Evolutionary conservation across 441 rosid species (phyloP).

Genomic region (Pelargonium cotyledonis): DNA sequence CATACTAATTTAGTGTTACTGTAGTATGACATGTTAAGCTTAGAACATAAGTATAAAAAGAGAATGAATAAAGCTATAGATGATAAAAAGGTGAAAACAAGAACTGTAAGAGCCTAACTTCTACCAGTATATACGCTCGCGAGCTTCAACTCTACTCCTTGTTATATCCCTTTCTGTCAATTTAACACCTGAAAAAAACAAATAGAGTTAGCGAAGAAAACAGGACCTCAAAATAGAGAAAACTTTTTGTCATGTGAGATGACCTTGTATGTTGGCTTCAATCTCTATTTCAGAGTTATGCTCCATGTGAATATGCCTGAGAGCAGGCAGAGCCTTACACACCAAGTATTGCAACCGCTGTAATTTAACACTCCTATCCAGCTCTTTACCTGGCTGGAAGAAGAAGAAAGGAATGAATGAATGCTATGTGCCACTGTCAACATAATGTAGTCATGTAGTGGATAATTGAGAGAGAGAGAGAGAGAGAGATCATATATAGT

Average conservation of each 20-base stretch:
- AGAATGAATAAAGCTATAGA: background rate
- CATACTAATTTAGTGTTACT: background rate
- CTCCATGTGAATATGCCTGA: constrained; percentile 18
- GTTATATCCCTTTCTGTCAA: constrained; percentile 9
- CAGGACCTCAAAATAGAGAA: background rate
- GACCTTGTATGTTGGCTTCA: constrained; percentile 16
- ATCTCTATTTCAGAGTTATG: constrained; percentile 12
- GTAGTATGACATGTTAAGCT: background rate
- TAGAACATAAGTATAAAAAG: constrained; percentile 1
- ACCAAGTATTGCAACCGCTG: constrained; percentile 16
- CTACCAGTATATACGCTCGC: constrained; percentile 26
- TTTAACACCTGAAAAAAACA: constrained; percentile 13
- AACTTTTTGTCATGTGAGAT: constrained; percentile 9
- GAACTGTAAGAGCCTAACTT: background rate
- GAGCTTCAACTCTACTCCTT: constrained; percentile 9
- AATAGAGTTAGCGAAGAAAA: constrained; percentile 5
- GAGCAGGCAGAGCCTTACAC: constrained; percentile 14
- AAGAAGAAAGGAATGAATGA: background rate
- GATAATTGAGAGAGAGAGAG: constrained; percentile 2
- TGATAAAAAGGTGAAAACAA: background rate
- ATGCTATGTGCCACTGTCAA: background rate
- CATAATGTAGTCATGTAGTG: background rate
- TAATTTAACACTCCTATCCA: background rate
- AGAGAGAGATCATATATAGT: constrained; percentile 11
- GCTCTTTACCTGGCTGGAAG: constrained; percentile 10